A percentile compares a stretch with the other conserved stretches of the same genome.
These are phyloP conservation scores for Penstemon eatonii DNA, from an alignment of 257 asterid species.

Conservation along the genomic window DNA sequence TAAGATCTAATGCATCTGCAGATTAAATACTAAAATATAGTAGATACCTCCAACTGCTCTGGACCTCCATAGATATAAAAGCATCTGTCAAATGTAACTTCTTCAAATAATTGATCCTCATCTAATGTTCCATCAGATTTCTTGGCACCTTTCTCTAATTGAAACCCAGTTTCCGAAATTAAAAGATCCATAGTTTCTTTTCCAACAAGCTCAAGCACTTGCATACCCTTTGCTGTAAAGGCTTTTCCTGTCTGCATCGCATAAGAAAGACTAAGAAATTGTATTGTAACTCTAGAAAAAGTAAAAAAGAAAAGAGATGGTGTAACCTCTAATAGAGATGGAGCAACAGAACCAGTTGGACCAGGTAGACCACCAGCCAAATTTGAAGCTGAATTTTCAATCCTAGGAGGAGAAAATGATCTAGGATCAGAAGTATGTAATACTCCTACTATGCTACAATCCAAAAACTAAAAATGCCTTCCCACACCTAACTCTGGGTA, in stretches of 20 bases:
- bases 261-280: slow-evolving; percentile 24
- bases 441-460: background rate
- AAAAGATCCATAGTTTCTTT: slow-evolving; percentile 95
- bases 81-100: slow-evolving; percentile 87
- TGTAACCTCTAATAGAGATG: slow-evolving; percentile 82
- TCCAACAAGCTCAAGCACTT: slow-evolving; percentile 91
- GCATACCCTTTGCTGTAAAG: slow-evolving; percentile 85
- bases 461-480: slow-evolving; percentile 18
- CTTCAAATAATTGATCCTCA: slow-evolving; percentile 81
- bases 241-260: slow-evolving; percentile 78
- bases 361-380: slow-evolving; percentile 64
- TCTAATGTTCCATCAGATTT: slow-evolving; percentile 51
- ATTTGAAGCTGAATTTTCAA: slow-evolving; percentile 75
- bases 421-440: slow-evolving; percentile 23
- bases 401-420: slow-evolving; percentile 46
- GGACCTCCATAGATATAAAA: slow-evolving; percentile 99
- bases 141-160: slow-evolving; percentile 42
- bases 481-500: background rate
- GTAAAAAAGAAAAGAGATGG: slow-evolving; percentile 14
- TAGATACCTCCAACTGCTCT: slow-evolving; percentile 87
- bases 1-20: slow-evolving; percentile 9
- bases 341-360: slow-evolving; percentile 62
- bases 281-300: slow-evolving; percentile 17
- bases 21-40: slow-evolving; percentile 21
- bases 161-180: slow-evolving; percentile 84